These are phyloP conservation scores for Lyophyllum semitale DNA, from an alignment of 768 basidiomycete species.

Conservation along the genomic window DNA sequence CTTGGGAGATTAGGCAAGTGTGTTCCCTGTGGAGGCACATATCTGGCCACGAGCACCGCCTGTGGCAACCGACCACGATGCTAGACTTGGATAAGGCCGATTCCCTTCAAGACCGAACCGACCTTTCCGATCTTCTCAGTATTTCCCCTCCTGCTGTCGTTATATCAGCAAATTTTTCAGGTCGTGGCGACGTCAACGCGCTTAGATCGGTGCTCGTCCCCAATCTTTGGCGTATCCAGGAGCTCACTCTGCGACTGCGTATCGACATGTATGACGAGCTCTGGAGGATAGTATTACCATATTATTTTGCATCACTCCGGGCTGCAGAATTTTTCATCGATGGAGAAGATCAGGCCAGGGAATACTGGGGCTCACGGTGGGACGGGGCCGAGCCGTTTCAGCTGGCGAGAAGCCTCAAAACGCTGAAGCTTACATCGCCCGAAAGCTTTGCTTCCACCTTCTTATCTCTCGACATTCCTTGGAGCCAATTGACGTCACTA, in stretches of 20 bases:
- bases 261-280: slow-evolving; percentile 2
- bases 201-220: background rate
- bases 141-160: background rate
- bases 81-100: background rate
- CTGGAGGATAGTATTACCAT: background rate
- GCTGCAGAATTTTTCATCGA: background rate
- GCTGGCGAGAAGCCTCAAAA: background rate
- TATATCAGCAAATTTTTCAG: background rate
- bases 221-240: slow-evolving; percentile 5
- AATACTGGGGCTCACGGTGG: background rate
- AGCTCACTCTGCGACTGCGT: slow-evolving; percentile 1
- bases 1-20: slow-evolving; percentile 12
- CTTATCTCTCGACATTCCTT: background rate
- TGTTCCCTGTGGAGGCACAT: slow-evolving; percentile 10
- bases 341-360: background rate
- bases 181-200: background rate
- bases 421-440: background rate
- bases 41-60: slow-evolving; percentile 5
- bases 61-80: slow-evolving; percentile 7
- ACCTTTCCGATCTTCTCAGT: too few species aligned
- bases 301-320: slow-evolving; percentile 2
- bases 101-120: too few species aligned
- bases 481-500: background rate
- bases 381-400: background rate
- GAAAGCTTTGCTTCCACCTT: background rate